Evolutionary conservation across 352 stramenopile genomes (phyloP), one percentile per base, ranked within the genome.

Genomic region (Pythium dissimile): DNA sequence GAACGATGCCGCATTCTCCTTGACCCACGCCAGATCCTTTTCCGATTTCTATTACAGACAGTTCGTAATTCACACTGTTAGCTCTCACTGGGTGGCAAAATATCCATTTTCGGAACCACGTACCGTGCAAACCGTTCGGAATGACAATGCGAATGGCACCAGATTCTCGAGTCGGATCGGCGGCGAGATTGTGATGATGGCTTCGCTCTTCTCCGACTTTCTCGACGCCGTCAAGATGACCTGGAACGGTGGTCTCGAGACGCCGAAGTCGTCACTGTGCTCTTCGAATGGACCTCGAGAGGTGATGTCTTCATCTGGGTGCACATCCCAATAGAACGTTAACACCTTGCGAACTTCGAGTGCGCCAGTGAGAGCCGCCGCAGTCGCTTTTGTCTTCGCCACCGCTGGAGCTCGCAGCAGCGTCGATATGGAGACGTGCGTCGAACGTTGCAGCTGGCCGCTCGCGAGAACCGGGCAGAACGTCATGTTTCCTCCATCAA

Each of bases 121-220:
- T 67, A 80, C 71, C 67, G 86, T 80, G 59, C 80, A 89, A 16
- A 88, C 76, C 1, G 80, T 88, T n/a, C 82, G 77, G 38, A 87
- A 90, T 6, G 72, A 75, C 9, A 92, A 51, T 39, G 80, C 73
- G 58, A 87, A 93, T 7, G 84, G 84, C 8, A 91, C 55, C 5
- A 93, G 63, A 41, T 93, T 93, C 54, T 93, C 84, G 15, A 93
- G 37, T 27, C 80, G 63, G 38, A 93, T 86, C 15, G 81, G 81
- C 10, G 84, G 70, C 9, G 75, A 75, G 27, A 94, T 64, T 3
- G 75, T 80, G 47, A 92, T 83, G 32, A 79, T 73, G 21, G 80
- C 88, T 59, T 92, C 82, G 20, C 88, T 79, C 23, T 82, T 80
- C 43, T 92, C 80, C 0, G 82, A 89, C 58, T 92, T 92, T 7